Evolutionary conservation across 1,139 yeast genomes (phyloP), one percentile per base, ranked within the genome.

Genomic region (Nakaseomyces bracarensis): DNA sequence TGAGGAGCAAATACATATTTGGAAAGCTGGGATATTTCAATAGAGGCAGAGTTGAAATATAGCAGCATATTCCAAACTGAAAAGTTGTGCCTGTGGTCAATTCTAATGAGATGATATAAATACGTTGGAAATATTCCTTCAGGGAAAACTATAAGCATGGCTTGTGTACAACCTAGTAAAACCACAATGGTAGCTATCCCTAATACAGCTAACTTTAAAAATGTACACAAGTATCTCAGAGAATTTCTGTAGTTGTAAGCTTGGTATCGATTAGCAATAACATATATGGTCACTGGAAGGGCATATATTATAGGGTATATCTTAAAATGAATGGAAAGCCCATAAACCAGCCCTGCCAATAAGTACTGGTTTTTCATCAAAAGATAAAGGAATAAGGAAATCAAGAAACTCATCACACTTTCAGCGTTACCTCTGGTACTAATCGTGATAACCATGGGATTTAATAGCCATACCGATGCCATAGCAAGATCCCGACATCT

Each of bases 371-470:
- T 62, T 9, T 58, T 58, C 27, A 66, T 46, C 29, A 77, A 55
- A 33, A 52, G 63, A 50, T 75, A 78, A 2, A 84, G 67, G 35
- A 81, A 68, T 11, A 72, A 60, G 72, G 87, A 74, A 3, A 87
- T 74, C 53, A 89, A 68, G 20, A 84, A 89, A 1, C 95, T 86
- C 37, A 91, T 66, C 1, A 91, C 70, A 48, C 96, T 89, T 58
- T 91, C 98, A 0, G 96, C 82, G 16, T 94, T 84, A 0, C 98
- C 98, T 43, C 98, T 68, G 0, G 97, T 87, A 48, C 94, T 81
- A 36, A 91, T 91, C 1, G 95, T 87, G 25, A 83, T 77, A 0
- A 89, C 98, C 93, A 91, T 84, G 10, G 98, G 98, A 60, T 91
- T 91, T 52, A 86, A 69, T 31, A 91, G 68, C 98, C 98, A 91